Evolutionary conservation across 768 basidiomycete species (phyloP).

Genomic region (Hericium erinaceus): DNA sequence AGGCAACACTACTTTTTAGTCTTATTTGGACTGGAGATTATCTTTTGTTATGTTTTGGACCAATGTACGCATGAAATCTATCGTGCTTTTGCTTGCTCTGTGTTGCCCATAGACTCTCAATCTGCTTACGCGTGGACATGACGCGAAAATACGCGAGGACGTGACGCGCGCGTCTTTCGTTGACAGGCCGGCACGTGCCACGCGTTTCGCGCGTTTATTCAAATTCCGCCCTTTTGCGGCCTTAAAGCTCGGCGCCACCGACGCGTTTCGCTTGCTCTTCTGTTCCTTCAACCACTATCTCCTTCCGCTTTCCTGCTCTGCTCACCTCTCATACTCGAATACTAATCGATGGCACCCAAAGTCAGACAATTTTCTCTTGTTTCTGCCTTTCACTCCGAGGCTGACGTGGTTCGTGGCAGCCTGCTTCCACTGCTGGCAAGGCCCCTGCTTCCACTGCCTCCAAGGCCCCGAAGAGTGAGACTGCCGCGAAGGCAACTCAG

Average conservation of each 20-base stretch:
- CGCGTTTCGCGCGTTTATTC: not conserved
- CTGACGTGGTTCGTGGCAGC: constrained; percentile 14
- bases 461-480: constrained; percentile 62
- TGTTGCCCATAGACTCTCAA: too few species aligned
- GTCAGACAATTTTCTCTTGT: not conserved
- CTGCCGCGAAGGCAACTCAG: constrained; percentile 64
- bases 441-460: constrained; percentile 60
- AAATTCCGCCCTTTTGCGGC: not conserved
- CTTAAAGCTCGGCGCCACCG: not conserved
- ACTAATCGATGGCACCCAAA: not conserved
- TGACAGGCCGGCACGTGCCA: not conserved
- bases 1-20: too few species aligned
- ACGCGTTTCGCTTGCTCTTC: not conserved
- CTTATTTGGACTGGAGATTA: too few species aligned
- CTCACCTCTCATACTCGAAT: not conserved
- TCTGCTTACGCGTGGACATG: too few species aligned
- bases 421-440: constrained; percentile 79
- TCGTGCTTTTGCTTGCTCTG: too few species aligned
- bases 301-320: not conserved
- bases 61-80: too few species aligned
- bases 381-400: too few species aligned
- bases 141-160: not conserved
- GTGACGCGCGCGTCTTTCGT: not conserved
- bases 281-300: not conserved
- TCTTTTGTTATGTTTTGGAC: too few species aligned